A percentile compares a stretch with the other conserved stretches of the same genome.
phyloP scores from a whole-genome alignment of 345 rosid species.

The Psidium friedrichsthalianum region DNA sequence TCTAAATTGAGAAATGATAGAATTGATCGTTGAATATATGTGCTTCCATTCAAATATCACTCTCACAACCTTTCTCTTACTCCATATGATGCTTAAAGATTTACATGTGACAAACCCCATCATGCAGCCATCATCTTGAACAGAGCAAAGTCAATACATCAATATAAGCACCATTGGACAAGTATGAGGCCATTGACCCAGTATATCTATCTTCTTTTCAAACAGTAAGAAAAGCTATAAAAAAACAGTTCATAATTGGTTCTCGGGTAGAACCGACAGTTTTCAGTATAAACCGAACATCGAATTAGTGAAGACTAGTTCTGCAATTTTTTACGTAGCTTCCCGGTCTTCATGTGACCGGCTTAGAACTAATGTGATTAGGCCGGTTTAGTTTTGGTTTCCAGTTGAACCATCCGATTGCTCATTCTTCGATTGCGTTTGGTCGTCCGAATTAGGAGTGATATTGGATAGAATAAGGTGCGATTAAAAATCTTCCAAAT shows the following conservation, averaged over 20 bases:
- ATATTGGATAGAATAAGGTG: too few relatives aligned
- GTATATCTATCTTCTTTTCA: neutral
- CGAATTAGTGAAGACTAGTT: neutral
- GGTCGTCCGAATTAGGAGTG: too few relatives aligned
- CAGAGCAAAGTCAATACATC: neutral
- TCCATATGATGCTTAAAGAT: neutral
- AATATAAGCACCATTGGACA: neutral
- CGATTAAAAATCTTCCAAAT: too few relatives aligned
- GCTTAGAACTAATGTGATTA: neutral
- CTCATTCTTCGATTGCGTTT: neutral
- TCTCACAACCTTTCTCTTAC: neutral
- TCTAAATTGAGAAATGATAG: neutral
- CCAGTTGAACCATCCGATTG: accelerated
- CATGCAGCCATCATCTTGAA: neutral
- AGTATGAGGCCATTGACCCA: neutral
- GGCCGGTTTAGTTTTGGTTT: neutral
- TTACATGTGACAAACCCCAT: neutral
- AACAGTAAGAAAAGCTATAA: neutral
- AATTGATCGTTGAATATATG: neutral
- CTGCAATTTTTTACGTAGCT: neutral
- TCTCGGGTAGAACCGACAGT: neutral
- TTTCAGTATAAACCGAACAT: neutral
- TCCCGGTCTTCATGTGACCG: neutral
- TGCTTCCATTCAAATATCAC: neutral
- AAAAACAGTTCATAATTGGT: neutral